Evolutionary conservation across 225 moss, liverwort and hornwort species (phyloP).

Genomic region (Sphagnum tenellum): DNA sequence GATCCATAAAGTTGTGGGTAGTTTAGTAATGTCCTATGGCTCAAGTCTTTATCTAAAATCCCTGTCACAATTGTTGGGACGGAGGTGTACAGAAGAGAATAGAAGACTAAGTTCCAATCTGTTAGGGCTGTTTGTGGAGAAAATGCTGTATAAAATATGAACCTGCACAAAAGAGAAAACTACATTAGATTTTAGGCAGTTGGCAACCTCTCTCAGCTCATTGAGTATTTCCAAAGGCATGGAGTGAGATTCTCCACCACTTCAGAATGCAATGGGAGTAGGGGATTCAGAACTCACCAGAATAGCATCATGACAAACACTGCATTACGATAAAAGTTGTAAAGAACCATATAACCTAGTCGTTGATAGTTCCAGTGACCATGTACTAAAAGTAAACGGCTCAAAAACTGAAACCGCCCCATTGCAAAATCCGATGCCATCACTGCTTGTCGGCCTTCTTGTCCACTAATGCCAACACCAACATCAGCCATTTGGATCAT

Average conservation of each 20-base stretch:
- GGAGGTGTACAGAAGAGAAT: conserved; percentile 39
- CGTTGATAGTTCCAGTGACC: conserved; percentile 48
- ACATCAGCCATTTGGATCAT: conserved; percentile 63
- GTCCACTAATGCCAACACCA: conserved; percentile 52
- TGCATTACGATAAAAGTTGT: conserved; percentile 45
- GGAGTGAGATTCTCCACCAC: background rate
- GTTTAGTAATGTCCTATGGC: conserved; percentile 23
- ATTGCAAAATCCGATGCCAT: conserved; percentile 42
- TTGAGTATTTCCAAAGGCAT: too few species aligned
- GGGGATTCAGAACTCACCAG: conserved; percentile 25
- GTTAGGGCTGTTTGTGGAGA: conserved; percentile 33
- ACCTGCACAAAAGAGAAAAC: conserved; percentile 22
- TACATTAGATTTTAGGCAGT: background rate
- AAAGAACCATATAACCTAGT: conserved; percentile 43
- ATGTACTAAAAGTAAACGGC: conserved; percentile 36
- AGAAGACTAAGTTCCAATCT: conserved; percentile 49
- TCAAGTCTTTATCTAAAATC: conserved; percentile 41
- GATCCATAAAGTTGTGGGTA: conserved; percentile 31
- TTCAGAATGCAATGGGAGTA: background rate
- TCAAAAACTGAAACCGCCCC: conserved; percentile 28
- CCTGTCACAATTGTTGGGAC: conserved; percentile 45
- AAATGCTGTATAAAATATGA: conserved; percentile 34
- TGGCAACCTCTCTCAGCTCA: background rate
- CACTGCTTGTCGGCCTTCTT: conserved; percentile 50
- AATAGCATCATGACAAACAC: conserved; percentile 45